Evolutionary conservation across 2,329 filamentous ascomycete species (phyloP), one percentile per base, ranked within the genome.

Genomic region (Pseudonectria buxi): DNA sequence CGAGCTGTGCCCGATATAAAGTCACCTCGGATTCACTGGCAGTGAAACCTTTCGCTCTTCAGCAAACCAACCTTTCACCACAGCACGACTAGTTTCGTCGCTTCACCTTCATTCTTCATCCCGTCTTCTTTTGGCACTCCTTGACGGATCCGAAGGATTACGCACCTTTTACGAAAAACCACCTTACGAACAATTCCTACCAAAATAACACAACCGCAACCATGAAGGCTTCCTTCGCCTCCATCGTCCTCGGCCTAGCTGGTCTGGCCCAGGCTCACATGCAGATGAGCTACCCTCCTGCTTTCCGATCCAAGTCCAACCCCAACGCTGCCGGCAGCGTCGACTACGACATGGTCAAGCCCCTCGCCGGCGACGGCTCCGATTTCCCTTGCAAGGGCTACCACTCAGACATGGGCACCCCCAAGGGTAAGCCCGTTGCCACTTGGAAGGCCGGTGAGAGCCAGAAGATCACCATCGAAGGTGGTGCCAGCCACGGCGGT

Each of bases 301-400:
- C 75, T 6, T 62, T 78, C 48, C 62, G 62, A 36, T 74, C 70
- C 51, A 72, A 71, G 60, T 58, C 56, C 57, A 76, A 76, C 62
- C 62, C 67, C 31, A 59, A 67, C 50, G 50, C 54, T 40, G 51
- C 53, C 28, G 61, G 62, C 36, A 59, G 71, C 36, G 69, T 76
- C 54, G 83, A 89, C 64, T 86, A 83, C 65, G 75, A 73, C 49
- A 86, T 86, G 65, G 85, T 78, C 25, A 69, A 71, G 12, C 86
- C 86, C 3, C 69, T 92, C 31, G 55, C 62, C 3, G 53, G 67
- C 14, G 65, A 69, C 40, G 81, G 81, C 16, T 67, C 69, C 39
- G 73, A 88, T 61, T 92, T 77, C 58, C 81, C 85, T 5, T 92
- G 86, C 74, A 88, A 88, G 66, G 79, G 81, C 45, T 68, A 68